These are phyloP conservation scores for Coemansia sp. DNA, from an alignment of 371 early-diverging fungal species.

Conservation along the genomic window DNA sequence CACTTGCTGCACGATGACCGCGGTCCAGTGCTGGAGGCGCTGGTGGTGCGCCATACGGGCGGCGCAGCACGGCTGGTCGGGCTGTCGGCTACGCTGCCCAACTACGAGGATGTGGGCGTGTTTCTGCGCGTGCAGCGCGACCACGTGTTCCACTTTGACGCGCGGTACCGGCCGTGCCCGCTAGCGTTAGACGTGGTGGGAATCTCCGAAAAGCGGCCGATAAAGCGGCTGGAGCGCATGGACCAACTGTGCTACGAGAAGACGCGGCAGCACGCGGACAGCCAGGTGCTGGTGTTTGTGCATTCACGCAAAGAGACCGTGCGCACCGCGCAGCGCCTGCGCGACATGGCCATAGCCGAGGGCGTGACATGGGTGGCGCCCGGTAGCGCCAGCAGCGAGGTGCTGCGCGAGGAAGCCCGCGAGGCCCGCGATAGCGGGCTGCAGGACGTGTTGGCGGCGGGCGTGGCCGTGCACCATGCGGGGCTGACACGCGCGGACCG, in stretches of 20 bases:
- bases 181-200: constrained; percentile 94
- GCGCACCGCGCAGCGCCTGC: constrained; percentile 86
- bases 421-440: constrained; percentile 78
- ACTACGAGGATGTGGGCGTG: constrained; percentile 95
- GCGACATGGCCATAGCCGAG: constrained; percentile 88
- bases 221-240: constrained; percentile 92
- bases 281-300: constrained; percentile 97
- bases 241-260: constrained; percentile 95
- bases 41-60: too few species aligned
- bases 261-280: constrained; percentile 83
- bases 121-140: constrained; percentile 90
- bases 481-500: constrained; percentile 97
- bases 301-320: constrained; percentile 98
- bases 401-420: constrained; percentile 78
- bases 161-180: constrained; percentile 91
- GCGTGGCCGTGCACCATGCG: constrained; percentile 99
- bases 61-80: constrained; percentile 98
- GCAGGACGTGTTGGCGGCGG: constrained; percentile 88
- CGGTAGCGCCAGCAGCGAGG: constrained; percentile 81
- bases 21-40: constrained; percentile 97
- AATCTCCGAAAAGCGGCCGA: constrained; percentile 92
- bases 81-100: constrained; percentile 98
- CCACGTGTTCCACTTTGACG: constrained; percentile 94
- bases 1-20: constrained; percentile 99
- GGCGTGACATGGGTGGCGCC: constrained; percentile 78